A percentile compares a stretch with the other conserved stretches of the same genome.
Conservation (phyloP, 2,329 filamentous ascomycete species). For the Colletotrichum sp. region DNA sequence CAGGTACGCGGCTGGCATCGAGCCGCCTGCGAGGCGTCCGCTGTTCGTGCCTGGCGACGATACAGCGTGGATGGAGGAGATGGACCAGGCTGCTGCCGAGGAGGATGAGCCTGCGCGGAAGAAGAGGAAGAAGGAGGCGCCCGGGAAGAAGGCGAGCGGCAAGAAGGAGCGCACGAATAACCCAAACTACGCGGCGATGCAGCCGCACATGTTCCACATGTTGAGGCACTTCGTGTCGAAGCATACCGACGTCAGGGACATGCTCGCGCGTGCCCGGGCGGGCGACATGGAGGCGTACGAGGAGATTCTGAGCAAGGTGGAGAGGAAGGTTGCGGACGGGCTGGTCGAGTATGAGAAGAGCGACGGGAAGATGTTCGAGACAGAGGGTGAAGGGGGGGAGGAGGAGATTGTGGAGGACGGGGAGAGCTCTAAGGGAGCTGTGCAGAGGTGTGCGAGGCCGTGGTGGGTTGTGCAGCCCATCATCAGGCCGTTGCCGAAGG, state of each 20-base stretch:
- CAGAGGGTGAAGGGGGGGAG: conserved; percentile 29
- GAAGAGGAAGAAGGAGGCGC: conserved; percentile 49
- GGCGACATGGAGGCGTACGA: conserved; percentile 82
- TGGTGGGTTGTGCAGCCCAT: conserved; percentile 94
- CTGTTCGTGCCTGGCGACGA: conserved; percentile 73
- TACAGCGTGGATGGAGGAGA: conserved; percentile 47
- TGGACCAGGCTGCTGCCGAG: conserved; percentile 28
- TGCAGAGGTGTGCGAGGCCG: conserved; percentile 77
- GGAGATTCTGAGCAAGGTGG: conserved; percentile 75
- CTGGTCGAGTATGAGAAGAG: conserved; percentile 69
- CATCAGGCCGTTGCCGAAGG: conserved; percentile 82
- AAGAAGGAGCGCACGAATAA: conserved; percentile 59
- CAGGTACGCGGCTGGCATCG: conserved; percentile 70
- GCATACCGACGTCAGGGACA: conserved; percentile 85
- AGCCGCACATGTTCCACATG: conserved; percentile 92
- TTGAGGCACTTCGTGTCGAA: conserved; percentile 80
- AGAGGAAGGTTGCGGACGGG: conserved; percentile 74
- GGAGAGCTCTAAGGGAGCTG: conserved; percentile 69
- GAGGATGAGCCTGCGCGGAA: conserved; percentile 56
- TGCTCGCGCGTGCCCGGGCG: conserved; percentile 71
- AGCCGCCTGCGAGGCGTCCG: conserved; percentile 70
- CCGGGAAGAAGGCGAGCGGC: conserved; percentile 20
- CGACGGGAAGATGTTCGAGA: conserved; percentile 52
- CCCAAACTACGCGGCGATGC: conserved; percentile 79
- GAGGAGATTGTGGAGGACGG: conserved; percentile 41